These are phyloP conservation scores for Hericium rajendrae DNA, from an alignment of 768 basidiomycete genomes.

Conservation along the genomic window DNA sequence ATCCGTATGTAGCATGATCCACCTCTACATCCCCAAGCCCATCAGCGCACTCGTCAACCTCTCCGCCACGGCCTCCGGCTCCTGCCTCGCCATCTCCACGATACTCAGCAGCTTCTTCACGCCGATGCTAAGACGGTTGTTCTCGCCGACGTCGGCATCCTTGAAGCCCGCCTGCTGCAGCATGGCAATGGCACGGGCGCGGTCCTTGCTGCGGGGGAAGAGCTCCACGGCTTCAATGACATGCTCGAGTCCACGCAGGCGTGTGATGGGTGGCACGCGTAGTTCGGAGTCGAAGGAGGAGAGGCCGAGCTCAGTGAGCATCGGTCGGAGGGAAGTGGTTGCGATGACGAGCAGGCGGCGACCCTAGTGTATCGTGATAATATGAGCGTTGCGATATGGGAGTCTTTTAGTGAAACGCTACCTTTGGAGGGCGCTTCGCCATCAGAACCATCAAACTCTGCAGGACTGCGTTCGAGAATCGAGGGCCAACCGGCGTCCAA, in stretches of 20 bases:
- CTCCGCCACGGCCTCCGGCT: slow-evolving; percentile 74
- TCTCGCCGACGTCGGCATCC: slow-evolving; percentile 33
- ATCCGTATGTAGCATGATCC: no score
- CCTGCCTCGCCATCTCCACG: slow-evolving; percentile 96
- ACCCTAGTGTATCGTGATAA: slow-evolving; percentile 30
- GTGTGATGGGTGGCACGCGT: slow-evolving; percentile 72
- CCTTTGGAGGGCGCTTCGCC: slow-evolving; percentile 86
- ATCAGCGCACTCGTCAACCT: slow-evolving; percentile 57
- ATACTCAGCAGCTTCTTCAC: slow-evolving; percentile 89
- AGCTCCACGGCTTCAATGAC: slow-evolving; percentile 75
- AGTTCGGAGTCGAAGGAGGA: slow-evolving; percentile 83
- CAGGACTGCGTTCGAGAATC: slow-evolving; percentile 90
- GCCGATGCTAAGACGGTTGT: slow-evolving; percentile 59
- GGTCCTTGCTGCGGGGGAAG: slow-evolving; percentile 50
- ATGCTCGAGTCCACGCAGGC: slow-evolving; percentile 58
- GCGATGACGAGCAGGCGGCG: slow-evolving; percentile 87
- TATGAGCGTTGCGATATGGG: neutral
- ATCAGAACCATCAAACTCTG: slow-evolving; percentile 87
- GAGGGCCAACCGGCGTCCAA: slow-evolving; percentile 94
- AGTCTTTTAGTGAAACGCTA: slow-evolving; percentile 19
- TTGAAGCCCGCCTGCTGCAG: slow-evolving; percentile 70
- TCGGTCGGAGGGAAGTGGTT: slow-evolving; percentile 81
- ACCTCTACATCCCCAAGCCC: slow-evolving; percentile 33
- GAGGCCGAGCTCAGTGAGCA: slow-evolving; percentile 82
- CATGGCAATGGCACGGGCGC: slow-evolving; percentile 49